These are phyloP conservation scores for Trametes pubescens DNA, from an alignment of 1,284 basidiomycete species.

Conservation along the genomic window DNA sequence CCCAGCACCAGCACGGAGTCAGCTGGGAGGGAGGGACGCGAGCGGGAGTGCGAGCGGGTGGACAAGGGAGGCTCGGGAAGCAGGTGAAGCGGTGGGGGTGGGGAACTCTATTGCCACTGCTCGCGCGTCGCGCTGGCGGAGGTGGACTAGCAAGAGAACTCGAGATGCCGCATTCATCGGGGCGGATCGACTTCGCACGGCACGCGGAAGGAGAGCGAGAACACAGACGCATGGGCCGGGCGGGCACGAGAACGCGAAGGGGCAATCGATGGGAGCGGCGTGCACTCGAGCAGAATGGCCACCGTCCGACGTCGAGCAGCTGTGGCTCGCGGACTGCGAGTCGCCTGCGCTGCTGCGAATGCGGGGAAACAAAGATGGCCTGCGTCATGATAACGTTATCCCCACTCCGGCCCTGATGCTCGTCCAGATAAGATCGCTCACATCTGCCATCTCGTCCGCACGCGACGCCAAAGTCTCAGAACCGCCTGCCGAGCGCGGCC, in stretches of 20 bases:
- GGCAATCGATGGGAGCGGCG: slow-evolving; percentile 16
- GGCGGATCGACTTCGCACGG: slow-evolving; percentile 17
- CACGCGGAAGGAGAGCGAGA: slow-evolving; percentile 7
- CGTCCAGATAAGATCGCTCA: slow-evolving; percentile 29
- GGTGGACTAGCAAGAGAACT: background rate
- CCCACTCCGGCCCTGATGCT: slow-evolving; percentile 26
- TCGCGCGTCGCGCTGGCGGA: background rate
- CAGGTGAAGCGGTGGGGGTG: slow-evolving; percentile 4
- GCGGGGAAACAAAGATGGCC: slow-evolving; percentile 29
- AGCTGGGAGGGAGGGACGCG: background rate
- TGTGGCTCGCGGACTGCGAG: background rate
- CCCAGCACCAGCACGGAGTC: background rate
- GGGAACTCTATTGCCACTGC: background rate
- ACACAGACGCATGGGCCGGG: background rate
- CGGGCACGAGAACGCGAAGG: slow-evolving; percentile 11
- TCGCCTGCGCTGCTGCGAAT: slow-evolving; percentile 11
- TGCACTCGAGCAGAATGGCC: too few species aligned
- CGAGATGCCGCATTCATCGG: slow-evolving; percentile 15
- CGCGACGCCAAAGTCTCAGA: slow-evolving; percentile 15
- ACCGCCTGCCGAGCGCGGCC: slow-evolving; percentile 13
- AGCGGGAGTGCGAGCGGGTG: slow-evolving; percentile 6
- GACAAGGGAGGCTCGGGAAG: slow-evolving; percentile 1
- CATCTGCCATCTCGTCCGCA: slow-evolving; percentile 10
- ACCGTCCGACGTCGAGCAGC: background rate
- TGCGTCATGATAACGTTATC: slow-evolving; percentile 34